Base-by-base conservation (phyloP, 139 green algal species). In the Chlorella sp. region DNA sequence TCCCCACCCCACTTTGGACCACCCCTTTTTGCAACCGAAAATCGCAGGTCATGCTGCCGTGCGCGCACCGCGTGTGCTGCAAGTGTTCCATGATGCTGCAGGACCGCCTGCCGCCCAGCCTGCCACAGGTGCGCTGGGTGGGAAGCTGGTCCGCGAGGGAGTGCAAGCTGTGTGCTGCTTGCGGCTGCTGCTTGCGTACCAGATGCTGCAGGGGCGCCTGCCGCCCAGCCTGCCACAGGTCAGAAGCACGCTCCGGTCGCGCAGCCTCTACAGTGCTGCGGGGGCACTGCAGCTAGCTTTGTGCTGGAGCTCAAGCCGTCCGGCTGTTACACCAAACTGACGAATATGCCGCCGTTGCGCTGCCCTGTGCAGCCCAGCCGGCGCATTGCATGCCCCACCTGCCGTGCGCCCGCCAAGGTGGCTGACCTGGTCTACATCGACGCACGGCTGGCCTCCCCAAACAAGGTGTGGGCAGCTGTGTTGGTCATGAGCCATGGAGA, bases 301-400 rank as follows among this genome's bases (percentile, higher is more conserved):
- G n/a, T 11, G 11, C 44, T 55, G 7, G 44, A 11, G 15, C 51
- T 60, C 51, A 18, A 60, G 15, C 51, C 51, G 9, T 51, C 44
- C 9, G 7, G 9, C 44, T 51, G 44, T 9, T 60, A 4, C 51
- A 18, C 51, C 51, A 23, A 60, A n/a, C n/a, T n/a, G n/a, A n/a
- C n/a, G n/a, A n/a, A n/a, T n/a, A n/a, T n/a, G n/a, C n/a, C n/a
- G n/a, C n/a, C n/a, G n/a, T 23, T 21, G 13, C 11, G 30, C 3
- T 70, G 38, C 26, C 47, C 41, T 21, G 6, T 36, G 38, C 80
- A 91, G 76, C 74, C 71, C 20, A 38, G 62, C 71, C 75, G 84
- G 15, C 73, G 84, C 21, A 85, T 97, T 30, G 87, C 65, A 30
- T 97, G 95, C 89, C 95, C 95, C 17, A 95, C 88, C 17, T 98